Base-by-base conservation (phyloP, 805 yeast species). In the Saccharomycopsis sp. region DNA sequence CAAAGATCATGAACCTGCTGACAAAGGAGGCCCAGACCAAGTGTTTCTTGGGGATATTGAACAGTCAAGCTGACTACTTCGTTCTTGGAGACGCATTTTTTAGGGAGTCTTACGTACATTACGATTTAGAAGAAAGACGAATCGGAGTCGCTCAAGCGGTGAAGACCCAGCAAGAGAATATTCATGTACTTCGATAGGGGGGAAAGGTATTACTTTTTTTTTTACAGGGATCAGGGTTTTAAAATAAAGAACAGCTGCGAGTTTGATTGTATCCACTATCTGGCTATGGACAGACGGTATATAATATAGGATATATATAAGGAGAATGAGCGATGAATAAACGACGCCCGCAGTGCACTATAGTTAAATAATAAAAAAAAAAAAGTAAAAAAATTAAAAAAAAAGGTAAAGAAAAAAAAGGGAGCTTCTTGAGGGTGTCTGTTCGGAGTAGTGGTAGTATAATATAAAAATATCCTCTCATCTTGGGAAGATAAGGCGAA, bases 81-180 rank as follows among this genome's bases (percentile, higher is more conserved):
- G 75, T 77, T 7, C 67, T 82, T 19, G 88, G 87, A 54, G 85
- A 81, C 66, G 71, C 78, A 3, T 78, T 84, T 67, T 66, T 84
- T 60, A 73, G 80, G 60, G 69, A 76, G 34, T 81, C 80, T 1
- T 83, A 83, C 64, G 73, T 78, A 49, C 84, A 81, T 52, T 84
- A 75, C 59, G 86, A 83, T 67, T 66, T 82, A 53, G 83, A 77
- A 25, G 70, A 72, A 41, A 62, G 68, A 23, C 72, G 74, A 56
- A 66, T 80, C 29, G 78, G 77, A 1, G 51, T 81, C 12, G 84
- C 83, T 3, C 80, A 76, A 60, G 83, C 78, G 1, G 71, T 69
- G 50, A 68, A 64, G 52, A 64, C 77, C 7, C 64, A 60, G 24
- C 68, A 66, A 12, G 59, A 64, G 17, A 60, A 67, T 58, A 75